These are phyloP conservation scores for Spatholobus suberectus DNA, from an alignment of 306 rosid genomes.

Conservation along the genomic window DNA sequence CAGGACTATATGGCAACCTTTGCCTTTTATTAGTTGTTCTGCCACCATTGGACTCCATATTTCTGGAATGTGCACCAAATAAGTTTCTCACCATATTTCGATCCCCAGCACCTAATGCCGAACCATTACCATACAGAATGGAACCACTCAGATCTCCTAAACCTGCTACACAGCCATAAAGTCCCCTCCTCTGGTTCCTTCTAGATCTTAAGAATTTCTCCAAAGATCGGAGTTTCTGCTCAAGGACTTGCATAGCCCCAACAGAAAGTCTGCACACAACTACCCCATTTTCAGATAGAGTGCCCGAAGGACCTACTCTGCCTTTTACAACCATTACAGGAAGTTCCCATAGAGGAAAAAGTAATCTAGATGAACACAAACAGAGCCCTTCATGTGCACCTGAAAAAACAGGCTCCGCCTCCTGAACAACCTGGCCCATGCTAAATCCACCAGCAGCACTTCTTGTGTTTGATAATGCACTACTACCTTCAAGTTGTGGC, in stretches of 20 bases:
- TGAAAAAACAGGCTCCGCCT: constrained; percentile 97
- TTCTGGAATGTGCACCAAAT: constrained; percentile 82
- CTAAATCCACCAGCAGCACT: constrained; percentile 91
- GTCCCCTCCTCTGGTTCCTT: constrained; percentile 95
- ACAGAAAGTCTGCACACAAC: constrained; percentile 82
- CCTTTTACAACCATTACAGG: constrained; percentile 84
- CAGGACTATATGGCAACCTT: constrained; percentile 91
- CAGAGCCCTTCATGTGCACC: constrained; percentile 99
- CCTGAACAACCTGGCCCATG: constrained; percentile 99
- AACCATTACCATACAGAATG: constrained; percentile 82
- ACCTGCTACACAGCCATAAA: constrained; percentile 98
- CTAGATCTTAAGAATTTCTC: constrained; percentile 90
- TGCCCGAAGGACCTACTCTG: constrained; percentile 58
- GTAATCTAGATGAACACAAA: constrained; percentile 89
- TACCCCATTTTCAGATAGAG: constrained; percentile 67
- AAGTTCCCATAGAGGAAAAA: constrained; percentile 97
- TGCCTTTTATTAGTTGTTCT: constrained; percentile 82
- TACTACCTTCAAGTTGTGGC: constrained; percentile 93
- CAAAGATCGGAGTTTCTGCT: constrained; percentile 77
- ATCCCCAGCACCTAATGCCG: constrained; percentile 80
- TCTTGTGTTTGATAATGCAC: constrained; percentile 82
- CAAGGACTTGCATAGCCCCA: constrained; percentile 95
- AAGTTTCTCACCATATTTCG: constrained; percentile 85
- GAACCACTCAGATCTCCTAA: constrained; percentile 90
- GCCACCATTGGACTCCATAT: constrained; percentile 71